Percentiles rank a stretch among this genome's conserved stretches.
Conservation (phyloP, 1,284 basidiomycete species). For the Ganoderma lingzhi region DNA sequence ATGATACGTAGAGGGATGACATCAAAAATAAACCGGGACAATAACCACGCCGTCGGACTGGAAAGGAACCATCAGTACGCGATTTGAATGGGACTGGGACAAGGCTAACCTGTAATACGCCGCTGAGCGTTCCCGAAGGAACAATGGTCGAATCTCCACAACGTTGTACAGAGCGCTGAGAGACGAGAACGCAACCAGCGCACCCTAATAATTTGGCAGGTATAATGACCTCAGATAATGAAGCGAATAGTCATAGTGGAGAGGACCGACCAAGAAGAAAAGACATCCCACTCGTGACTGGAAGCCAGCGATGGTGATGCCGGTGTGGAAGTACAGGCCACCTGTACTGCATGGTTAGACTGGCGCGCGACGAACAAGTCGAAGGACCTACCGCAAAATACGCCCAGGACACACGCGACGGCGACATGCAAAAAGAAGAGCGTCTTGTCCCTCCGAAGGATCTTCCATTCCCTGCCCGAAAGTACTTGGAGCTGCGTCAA, state of each 20-base stretch:
- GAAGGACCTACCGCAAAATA: slow-evolving; percentile 71
- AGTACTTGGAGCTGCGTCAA: slow-evolving; percentile 88
- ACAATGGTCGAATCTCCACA: slow-evolving; percentile 81
- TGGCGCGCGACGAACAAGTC: not conserved
- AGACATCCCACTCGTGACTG: slow-evolving; percentile 90
- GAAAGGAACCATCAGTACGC: slow-evolving; percentile 15
- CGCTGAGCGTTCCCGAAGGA: slow-evolving; percentile 86
- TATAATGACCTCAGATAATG: slow-evolving; percentile 4
- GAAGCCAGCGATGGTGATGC: slow-evolving; percentile 86
- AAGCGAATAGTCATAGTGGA: not conserved
- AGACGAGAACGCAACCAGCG: slow-evolving; percentile 87
- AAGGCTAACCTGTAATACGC: slow-evolving; percentile 73
- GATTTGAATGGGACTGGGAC: not conserved
- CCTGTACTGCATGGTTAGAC: slow-evolving; percentile 49
- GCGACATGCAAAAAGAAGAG: slow-evolving; percentile 81
- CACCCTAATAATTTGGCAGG: slow-evolving; percentile 57
- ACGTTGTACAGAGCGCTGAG: slow-evolving; percentile 89
- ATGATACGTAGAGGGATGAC: slow-evolving; percentile 85
- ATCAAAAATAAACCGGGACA: slow-evolving; percentile 87
- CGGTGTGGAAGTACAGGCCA: slow-evolving; percentile 85
- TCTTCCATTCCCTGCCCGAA: slow-evolving; percentile 84
- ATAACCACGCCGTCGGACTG: slow-evolving; percentile 86
- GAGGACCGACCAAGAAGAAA: slow-evolving; percentile 80
- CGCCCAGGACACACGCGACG: slow-evolving; percentile 76
- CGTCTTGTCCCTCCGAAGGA: slow-evolving; percentile 82